Evolutionary conservation across 164 flowering plant species (phyloP).

Genomic region (Liquidambar formosana): DNA sequence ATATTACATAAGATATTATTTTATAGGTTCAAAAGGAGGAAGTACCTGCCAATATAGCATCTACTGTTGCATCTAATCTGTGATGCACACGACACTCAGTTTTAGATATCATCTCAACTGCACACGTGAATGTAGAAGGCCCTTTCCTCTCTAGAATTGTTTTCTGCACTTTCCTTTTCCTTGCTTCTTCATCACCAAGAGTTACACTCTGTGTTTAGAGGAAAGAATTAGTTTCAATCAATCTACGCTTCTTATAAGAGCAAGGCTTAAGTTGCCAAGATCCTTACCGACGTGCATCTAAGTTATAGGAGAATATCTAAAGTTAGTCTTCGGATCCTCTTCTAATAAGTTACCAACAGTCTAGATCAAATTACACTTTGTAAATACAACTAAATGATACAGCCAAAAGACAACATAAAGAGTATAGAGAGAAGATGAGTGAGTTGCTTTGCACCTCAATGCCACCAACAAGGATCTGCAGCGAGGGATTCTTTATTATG

Average conservation of each 20-base stretch:
- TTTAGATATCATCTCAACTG: conserved; percentile 85
- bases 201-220: conserved; percentile 75
- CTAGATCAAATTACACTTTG: neutral
- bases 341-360: neutral
- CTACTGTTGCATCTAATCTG: conserved; percentile 86
- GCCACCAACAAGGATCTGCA: conserved; percentile 93
- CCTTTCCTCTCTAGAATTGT: conserved; percentile 98
- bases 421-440: conserved; percentile 3
- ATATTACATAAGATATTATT: neutral
- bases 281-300: neutral
- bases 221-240: neutral
- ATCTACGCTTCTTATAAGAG: neutral
- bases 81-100: conserved; percentile 91
- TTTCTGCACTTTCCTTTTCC: conserved; percentile 94
- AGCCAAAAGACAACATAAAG: neutral
- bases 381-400: neutral
- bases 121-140: conserved; percentile 90
- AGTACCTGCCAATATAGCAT: conserved; percentile 89
- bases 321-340: no score
- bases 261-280: neutral
- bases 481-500: conserved; percentile 86
- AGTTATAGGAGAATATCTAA: neutral
- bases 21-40: neutral
- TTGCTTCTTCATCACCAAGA: conserved; percentile 97
- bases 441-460: conserved; percentile 63